Base-by-base conservation (phyloP, 345 rosid genomes). In the Salix koriyanagi region DNA sequence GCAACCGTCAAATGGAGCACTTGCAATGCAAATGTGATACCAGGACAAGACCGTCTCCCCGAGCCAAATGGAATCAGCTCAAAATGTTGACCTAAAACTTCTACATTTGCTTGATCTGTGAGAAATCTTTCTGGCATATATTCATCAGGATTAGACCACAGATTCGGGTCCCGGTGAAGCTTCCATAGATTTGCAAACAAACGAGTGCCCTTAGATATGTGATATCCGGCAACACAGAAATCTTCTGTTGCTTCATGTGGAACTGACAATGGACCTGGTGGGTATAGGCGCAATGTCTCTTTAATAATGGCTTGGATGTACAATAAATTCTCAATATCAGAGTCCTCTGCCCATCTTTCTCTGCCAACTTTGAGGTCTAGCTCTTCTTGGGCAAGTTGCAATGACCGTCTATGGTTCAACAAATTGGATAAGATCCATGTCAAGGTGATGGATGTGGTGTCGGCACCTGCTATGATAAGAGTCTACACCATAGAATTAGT, bases 381-480 rank as follows among this genome's bases (percentile, higher is more conserved):
- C 72, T 89, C 90, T 42, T 84, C 82, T 44, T 84, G 88, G 7
- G 85, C 88, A 68, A 67, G 77, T 66, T 79, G 78, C 21, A 87
- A 28, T 44, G 65, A 73, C 25, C 68, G 58, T 7, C 75, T 81
- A 7, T 87, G 79, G 80, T 87, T 87, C 68, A 85, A 37, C 65
- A 87, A 71, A 64, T 85, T 68, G 46, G 88, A 79, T 2, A 89
- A 50, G 2, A 82, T 79, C 90, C 90, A 89, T 61, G 87, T 83
- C 25, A 85, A 73, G 32, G 85, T 79, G 64, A 84, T 42, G 44
- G 80, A 79, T 21, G 82, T 78, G 6, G 91, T 82, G 21, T 89
- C 90, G 10, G 81, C 77, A n/a, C 90, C 89, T 9, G 89, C 87
- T 32, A 85, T 46, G 0, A 91, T 77, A 65, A 91, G 82, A 73